Percentiles rank a stretch among this genome's conserved stretches.
Evolutionary conservation across 1,284 basidiomycete genomes (phyloP).

Genomic region (Dichomitus squalens): DNA sequence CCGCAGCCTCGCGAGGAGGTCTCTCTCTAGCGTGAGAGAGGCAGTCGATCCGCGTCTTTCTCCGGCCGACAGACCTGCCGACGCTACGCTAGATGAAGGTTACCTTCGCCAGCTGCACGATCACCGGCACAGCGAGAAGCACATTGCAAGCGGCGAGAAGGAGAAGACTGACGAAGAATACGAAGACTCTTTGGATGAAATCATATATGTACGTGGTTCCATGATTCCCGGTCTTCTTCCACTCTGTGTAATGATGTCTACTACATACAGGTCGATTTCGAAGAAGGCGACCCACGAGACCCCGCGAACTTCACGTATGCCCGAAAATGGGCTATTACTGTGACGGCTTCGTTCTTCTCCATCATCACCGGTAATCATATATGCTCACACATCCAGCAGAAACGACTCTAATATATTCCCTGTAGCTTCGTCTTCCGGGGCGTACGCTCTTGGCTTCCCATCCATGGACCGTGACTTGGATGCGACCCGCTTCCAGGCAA

Average conservation of each 20-base stretch:
- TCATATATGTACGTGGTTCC: slow-evolving; percentile 23
- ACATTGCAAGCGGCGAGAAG: slow-evolving; percentile 14
- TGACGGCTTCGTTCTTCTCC: slow-evolving; percentile 60
- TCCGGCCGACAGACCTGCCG: slow-evolving; percentile 24
- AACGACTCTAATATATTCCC: background rate
- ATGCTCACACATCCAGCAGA: background rate
- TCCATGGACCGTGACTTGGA: slow-evolving; percentile 70
- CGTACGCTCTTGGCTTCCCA: slow-evolving; percentile 59
- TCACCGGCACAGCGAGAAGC: slow-evolving; percentile 30
- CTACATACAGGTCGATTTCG: slow-evolving; percentile 52
- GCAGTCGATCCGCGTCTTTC: slow-evolving; percentile 32
- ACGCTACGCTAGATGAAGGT: slow-evolving; percentile 30
- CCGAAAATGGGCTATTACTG: slow-evolving; percentile 56
- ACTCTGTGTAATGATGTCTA: background rate
- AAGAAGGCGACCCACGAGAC: slow-evolving; percentile 47
- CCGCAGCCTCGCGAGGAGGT: slow-evolving; percentile 19
- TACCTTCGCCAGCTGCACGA: slow-evolving; percentile 30
- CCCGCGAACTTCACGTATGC: slow-evolving; percentile 49
- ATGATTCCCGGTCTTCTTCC: background rate
- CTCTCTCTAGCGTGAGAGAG: slow-evolving; percentile 27
- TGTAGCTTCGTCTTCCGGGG: slow-evolving; percentile 52
- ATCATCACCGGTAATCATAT: slow-evolving; percentile 47
- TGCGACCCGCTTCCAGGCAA: slow-evolving; percentile 59
- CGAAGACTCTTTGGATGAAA: slow-evolving; percentile 8
- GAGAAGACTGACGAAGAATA: slow-evolving; percentile 7